phyloP scores from a whole-genome alignment of 768 basidiomycete genomes.

The Suillus lakei region DNA sequence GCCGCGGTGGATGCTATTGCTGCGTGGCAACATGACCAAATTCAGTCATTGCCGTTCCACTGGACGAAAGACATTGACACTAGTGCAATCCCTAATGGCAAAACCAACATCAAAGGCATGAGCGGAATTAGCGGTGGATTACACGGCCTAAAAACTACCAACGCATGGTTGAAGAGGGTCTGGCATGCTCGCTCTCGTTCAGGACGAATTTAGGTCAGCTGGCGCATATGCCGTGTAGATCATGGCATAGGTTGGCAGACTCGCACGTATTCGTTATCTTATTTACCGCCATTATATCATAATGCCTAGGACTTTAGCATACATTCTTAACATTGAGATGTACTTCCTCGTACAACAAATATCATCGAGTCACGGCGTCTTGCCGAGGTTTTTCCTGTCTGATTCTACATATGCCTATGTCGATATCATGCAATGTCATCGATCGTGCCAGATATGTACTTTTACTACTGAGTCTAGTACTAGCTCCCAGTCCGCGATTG shows the following conservation, averaged over 20 bases:
- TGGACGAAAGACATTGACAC: conserved; percentile 52
- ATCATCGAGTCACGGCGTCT: neutral
- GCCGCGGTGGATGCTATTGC: conserved; percentile 70
- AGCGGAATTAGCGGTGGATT: conserved; percentile 21
- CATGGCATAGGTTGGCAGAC: conserved; percentile 8
- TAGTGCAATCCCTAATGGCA: conserved; percentile 23
- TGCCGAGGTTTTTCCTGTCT: neutral
- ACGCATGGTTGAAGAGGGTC: conserved; percentile 36
- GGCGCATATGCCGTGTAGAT: conserved; percentile 15
- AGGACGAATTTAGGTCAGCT: conserved; percentile 20
- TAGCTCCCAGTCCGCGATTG: neutral
- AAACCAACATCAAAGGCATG: conserved; percentile 20
- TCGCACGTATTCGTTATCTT: neutral
- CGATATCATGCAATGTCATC: neutral
- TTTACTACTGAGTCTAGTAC: neutral
- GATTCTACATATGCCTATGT: neutral
- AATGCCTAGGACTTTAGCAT: neutral
- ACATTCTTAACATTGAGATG: neutral
- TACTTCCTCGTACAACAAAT: neutral
- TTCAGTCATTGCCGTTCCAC: conserved; percentile 44
- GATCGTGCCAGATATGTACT: neutral
- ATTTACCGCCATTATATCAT: neutral
- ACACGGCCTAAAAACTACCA: conserved; percentile 26
- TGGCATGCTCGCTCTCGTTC: conserved; percentile 38
- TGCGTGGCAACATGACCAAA: conserved; percentile 52